Conservation (phyloP, 306 rosid genomes). For the Alnus rubra region DNA sequence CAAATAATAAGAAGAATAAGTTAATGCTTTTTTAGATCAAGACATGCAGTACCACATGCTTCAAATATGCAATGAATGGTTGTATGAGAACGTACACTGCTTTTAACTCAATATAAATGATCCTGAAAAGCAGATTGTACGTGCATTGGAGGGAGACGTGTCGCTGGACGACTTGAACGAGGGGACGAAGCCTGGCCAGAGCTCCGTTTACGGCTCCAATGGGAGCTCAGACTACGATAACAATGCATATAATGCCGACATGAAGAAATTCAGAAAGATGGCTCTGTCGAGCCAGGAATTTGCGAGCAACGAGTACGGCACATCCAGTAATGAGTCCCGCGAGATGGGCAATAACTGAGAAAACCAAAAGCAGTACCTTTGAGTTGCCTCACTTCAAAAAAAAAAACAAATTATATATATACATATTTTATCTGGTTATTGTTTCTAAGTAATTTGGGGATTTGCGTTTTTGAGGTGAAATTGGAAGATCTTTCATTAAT, state of each 20-base stretch:
- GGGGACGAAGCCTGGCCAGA: slow-evolving; percentile 37
- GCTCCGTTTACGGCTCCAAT: slow-evolving; percentile 12
- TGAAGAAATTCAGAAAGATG: slow-evolving; percentile 56
- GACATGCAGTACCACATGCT: no score
- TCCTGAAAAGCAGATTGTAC: slow-evolving; percentile 51
- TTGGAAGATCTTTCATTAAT: neutral
- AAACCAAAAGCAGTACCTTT: slow-evolving; percentile 14
- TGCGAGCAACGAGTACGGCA: slow-evolving; percentile 40
- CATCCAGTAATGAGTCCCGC: slow-evolving; percentile 53
- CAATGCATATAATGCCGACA: slow-evolving; percentile 55
- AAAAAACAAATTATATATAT: neutral
- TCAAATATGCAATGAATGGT: neutral
- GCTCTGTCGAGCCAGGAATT: slow-evolving; percentile 56
- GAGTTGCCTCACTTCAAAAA: neutral
- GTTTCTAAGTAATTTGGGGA: neutral
- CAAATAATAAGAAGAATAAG: no score
- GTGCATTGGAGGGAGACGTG: slow-evolving; percentile 74
- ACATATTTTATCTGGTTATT: neutral
- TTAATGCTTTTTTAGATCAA: no score
- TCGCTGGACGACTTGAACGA: slow-evolving; percentile 72
- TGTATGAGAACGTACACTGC: no score
- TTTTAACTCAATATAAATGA: neutral
- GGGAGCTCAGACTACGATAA: slow-evolving; percentile 62
- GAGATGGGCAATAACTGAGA: slow-evolving; percentile 23
- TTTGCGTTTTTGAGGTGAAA: neutral